These are phyloP conservation scores for Cadophora gregata DNA, from an alignment of 2,329 filamentous ascomycete species.

Conservation along the genomic window DNA sequence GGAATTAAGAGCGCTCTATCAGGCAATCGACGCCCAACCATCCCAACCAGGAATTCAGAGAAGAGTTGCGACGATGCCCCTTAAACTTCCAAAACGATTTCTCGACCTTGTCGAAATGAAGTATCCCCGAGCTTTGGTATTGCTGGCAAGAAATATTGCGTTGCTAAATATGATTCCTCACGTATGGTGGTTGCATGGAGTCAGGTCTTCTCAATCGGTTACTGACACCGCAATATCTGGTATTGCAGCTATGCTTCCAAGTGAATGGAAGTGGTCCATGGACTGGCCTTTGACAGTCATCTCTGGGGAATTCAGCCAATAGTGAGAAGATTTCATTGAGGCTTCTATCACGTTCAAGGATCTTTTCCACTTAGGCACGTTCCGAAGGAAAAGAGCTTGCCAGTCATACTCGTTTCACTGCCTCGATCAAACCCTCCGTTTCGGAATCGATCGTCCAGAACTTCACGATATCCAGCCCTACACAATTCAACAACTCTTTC, in stretches of 20 bases:
- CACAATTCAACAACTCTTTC: slow-evolving; percentile 29
- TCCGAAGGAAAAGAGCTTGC: too few species aligned
- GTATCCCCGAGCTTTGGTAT: neutral
- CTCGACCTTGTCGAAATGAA: neutral
- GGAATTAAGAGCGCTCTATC: neutral
- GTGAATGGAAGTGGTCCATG: neutral
- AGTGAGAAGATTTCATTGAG: too few species aligned
- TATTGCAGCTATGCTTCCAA: neutral
- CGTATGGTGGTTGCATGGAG: neutral
- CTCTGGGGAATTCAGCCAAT: neutral
- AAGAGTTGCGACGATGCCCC: neutral
- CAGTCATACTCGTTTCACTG: neutral
- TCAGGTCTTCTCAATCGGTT: neutral
- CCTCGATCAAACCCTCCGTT: neutral
- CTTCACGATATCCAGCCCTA: neutral
- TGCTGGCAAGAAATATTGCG: neutral
- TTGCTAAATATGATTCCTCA: neutral
- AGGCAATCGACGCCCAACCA: neutral
- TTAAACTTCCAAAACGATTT: neutral
- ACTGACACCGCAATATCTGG: neutral
- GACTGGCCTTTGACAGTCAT: neutral
- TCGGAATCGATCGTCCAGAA: neutral
- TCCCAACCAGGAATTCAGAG: neutral
- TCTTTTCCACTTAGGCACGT: too few species aligned
- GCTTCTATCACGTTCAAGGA: too few species aligned